Evolutionary conservation across 345 rosid species (phyloP).

Genomic region (Aegle marmelos): DNA sequence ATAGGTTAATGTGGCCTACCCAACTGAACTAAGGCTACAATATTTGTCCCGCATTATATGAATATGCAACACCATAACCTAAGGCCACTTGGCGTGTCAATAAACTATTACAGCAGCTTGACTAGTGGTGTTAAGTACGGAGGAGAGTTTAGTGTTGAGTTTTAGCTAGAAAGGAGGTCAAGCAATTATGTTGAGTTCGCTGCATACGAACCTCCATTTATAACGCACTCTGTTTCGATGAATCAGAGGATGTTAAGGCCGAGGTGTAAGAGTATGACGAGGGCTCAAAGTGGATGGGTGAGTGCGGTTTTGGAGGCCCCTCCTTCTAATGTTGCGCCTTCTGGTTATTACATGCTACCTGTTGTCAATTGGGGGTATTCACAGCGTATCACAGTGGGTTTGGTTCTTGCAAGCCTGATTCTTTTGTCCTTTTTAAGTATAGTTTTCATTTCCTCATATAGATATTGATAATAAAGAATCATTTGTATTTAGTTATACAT

Average conservation of each 20-base stretch:
- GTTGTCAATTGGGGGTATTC: conserved; percentile 47
- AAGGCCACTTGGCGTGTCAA: conserved; percentile 36
- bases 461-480: background rate
- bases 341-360: conserved; percentile 56
- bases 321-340: conserved; percentile 44
- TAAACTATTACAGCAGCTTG: conserved; percentile 5
- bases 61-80: conserved; percentile 23
- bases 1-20: conserved; percentile 32
- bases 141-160: conserved; percentile 21
- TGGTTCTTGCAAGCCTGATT: conserved; percentile 16
- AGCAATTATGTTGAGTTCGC: conserved; percentile 22
- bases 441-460: too few species aligned
- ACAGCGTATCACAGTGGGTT: conserved; percentile 51
- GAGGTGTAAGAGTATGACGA: conserved; percentile 12
- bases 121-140: conserved; percentile 16
- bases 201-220: conserved; percentile 38
- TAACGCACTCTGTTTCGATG: conserved; percentile 49
- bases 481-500: background rate
- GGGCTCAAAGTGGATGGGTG: conserved; percentile 14
- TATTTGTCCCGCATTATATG: conserved; percentile 44
- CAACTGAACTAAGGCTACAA: conserved; percentile 55
- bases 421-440: background rate
- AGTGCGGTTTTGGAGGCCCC: conserved; percentile 36
- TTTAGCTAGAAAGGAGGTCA: conserved; percentile 24
- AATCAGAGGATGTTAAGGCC: conserved; percentile 52